Conservation (phyloP, 2,329 filamentous ascomycete species). For the Alternaria viburni region DNA sequence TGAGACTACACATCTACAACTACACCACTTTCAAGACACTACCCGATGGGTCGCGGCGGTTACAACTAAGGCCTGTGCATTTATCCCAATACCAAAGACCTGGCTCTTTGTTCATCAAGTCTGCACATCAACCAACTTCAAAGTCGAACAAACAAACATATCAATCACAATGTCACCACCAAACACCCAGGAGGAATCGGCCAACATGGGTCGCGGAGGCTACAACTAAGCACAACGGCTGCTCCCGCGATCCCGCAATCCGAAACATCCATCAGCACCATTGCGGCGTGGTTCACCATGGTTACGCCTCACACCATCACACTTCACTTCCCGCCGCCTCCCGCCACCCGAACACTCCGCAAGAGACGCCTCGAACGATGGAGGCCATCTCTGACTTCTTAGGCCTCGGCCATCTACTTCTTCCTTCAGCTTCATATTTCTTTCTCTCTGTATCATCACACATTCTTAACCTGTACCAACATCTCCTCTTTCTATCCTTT, state of each 20-base stretch:
- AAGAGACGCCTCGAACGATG: slow-evolving; percentile 39
- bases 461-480: neutral
- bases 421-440: neutral
- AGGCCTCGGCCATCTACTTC: neutral
- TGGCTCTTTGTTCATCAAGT: neutral
- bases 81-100: slow-evolving; percentile 5
- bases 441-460: slow-evolving; percentile 7
- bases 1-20: slow-evolving; percentile 3
- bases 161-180: slow-evolving; percentile 6
- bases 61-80: slow-evolving; percentile 47
- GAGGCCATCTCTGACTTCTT: slow-evolving; percentile 7
- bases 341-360: slow-evolving; percentile 27
- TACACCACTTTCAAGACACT: slow-evolving; percentile 4
- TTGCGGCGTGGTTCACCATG: neutral
- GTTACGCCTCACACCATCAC: slow-evolving; percentile 4
- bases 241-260: slow-evolving; percentile 21
- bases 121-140: slow-evolving; percentile 19
- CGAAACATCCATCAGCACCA: slow-evolving; percentile 8
- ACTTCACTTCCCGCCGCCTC: slow-evolving; percentile 11
- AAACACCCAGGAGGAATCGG: slow-evolving; percentile 11
- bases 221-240: slow-evolving; percentile 38
- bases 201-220: slow-evolving; percentile 44
- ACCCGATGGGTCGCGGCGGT: slow-evolving; percentile 46
- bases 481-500: neutral
- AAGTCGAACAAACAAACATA: slow-evolving; percentile 7